Percentiles rank a stretch among this genome's conserved stretches.
phyloP scores from a whole-genome alignment of 2,329 filamentous ascomycete genomes.

The Anthostomella pinea region DNA sequence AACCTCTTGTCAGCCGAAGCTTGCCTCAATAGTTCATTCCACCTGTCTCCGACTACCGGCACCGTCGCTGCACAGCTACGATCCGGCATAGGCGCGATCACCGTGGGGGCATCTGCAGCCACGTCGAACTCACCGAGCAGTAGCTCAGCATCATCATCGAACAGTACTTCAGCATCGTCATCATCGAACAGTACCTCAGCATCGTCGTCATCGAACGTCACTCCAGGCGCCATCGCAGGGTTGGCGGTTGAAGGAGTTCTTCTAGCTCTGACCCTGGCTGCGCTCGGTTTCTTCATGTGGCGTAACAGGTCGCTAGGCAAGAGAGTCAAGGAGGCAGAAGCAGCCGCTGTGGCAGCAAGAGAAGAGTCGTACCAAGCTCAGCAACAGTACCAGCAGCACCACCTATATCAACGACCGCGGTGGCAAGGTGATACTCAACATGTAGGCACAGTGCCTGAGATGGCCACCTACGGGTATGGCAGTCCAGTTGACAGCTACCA shows the following conservation, averaged over 20 bases:
- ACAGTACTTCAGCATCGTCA: neutral
- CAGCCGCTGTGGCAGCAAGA: conserved; percentile 3
- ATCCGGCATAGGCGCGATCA: conserved; percentile 12
- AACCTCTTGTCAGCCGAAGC: conserved; percentile 11
- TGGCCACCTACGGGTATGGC: too few relatives aligned
- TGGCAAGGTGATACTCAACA: too few relatives aligned
- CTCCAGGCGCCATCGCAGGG: conserved; percentile 13
- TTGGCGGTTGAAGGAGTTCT: conserved; percentile 13
- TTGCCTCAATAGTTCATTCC: conserved; percentile 18
- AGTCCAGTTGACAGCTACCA: too few relatives aligned
- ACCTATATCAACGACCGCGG: too few relatives aligned
- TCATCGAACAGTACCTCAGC: conserved; percentile 1
- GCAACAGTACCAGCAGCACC: too few relatives aligned
- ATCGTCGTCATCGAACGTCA: conserved; percentile 2
- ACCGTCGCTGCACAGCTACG: conserved; percentile 18
- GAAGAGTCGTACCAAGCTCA: too few relatives aligned
- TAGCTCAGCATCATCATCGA: neutral
- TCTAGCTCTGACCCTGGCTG: conserved; percentile 6
- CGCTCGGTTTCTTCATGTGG: conserved; percentile 12
- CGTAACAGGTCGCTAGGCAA: conserved; percentile 9
- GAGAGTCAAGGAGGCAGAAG: conserved; percentile 10
- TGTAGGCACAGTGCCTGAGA: too few relatives aligned
- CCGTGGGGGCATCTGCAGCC: conserved; percentile 3
- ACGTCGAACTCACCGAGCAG: conserved; percentile 3
- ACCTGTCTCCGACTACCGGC: conserved; percentile 15